Conservation (phyloP, 140 eudicot species). For the Cichorium intybus region DNA sequence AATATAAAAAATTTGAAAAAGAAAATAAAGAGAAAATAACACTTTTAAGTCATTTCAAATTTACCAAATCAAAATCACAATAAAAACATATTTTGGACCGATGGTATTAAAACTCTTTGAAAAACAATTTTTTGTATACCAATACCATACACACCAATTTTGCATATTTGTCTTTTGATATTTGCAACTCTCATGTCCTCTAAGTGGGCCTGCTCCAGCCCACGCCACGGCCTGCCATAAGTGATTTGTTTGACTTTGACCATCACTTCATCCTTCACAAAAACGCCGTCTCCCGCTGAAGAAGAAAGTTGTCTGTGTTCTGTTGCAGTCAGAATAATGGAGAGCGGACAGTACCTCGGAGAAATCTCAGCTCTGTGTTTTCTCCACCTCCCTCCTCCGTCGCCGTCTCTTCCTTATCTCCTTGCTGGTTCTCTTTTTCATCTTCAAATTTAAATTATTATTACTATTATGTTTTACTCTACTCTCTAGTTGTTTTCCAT, state of each 20-base stretch:
- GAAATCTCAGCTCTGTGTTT: conserved; percentile 91
- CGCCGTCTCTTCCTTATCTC: conserved; percentile 66
- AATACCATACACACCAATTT: too few relatives aligned
- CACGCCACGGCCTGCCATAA: background rate
- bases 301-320: background rate
- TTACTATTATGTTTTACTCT: background rate
- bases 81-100: too few relatives aligned
- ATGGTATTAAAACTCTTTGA: too few relatives aligned
- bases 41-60: too few relatives aligned
- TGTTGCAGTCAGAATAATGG: conserved; percentile 20
- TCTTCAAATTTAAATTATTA: conserved; percentile 23
- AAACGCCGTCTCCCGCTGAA: background rate
- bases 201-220: background rate
- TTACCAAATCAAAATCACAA: too few relatives aligned
- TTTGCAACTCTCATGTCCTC: too few relatives aligned
- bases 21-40: too few relatives aligned
- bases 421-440: conserved; percentile 46
- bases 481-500: background rate
- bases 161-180: too few relatives aligned
- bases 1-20: too few relatives aligned
- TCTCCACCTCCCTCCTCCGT: conserved; percentile 47
- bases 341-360: conserved; percentile 71
- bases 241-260: background rate
- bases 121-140: too few relatives aligned
- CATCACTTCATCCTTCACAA: background rate